These are phyloP conservation scores for Punica granatum DNA, from an alignment of 345 rosid genomes.

Conservation along the genomic window DNA sequence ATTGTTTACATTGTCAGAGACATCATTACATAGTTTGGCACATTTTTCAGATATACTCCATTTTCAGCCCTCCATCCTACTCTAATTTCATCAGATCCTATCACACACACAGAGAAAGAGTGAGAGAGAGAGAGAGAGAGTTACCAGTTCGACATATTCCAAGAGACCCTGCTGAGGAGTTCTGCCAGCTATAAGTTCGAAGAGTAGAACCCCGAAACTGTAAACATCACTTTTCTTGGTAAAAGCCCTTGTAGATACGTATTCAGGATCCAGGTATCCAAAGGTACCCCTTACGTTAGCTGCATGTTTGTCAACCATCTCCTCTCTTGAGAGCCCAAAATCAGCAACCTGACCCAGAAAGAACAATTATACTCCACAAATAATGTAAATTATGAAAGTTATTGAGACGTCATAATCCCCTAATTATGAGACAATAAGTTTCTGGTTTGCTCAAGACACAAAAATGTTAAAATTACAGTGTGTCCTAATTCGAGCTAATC, in stretches of 20 bases:
- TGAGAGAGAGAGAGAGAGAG: conserved; percentile 9
- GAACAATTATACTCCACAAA: background rate
- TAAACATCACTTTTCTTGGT: conserved; percentile 97
- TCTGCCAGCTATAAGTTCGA: conserved; percentile 91
- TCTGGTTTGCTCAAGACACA: background rate
- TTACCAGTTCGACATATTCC: conserved; percentile 92
- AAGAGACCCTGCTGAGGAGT: conserved; percentile 94
- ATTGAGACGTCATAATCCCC: background rate
- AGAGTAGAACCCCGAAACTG: conserved; percentile 91
- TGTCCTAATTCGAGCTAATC: background rate
- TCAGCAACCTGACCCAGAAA: conserved; percentile 70
- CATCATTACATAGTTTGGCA: background rate
- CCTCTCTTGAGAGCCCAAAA: conserved; percentile 98
- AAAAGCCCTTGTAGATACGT: conserved; percentile 69
- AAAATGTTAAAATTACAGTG: background rate
- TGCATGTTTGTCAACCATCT: conserved; percentile 67
- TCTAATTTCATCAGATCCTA: background rate
- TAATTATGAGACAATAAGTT: background rate
- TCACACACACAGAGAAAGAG: background rate
- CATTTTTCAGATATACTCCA: background rate
- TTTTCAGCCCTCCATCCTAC: background rate
- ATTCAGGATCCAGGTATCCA: conserved; percentile 98
- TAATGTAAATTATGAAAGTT: background rate
- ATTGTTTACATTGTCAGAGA: background rate
- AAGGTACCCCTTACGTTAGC: conserved; percentile 86